Base-by-base conservation (phyloP, 306 rosid species). In the Glycyrrhiza uralensis region DNA sequence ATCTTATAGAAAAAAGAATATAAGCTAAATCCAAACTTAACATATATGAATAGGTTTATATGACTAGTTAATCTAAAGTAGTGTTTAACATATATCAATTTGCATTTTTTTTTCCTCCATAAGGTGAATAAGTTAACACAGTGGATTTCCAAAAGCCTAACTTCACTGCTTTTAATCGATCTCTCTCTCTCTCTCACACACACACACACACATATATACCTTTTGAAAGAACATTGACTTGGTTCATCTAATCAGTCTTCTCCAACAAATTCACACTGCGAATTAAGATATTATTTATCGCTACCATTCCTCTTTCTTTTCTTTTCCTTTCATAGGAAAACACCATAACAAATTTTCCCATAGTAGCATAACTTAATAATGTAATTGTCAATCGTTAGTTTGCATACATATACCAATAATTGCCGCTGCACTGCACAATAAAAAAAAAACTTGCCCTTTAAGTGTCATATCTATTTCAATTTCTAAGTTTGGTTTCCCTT, bases 331-430 rank as follows among this genome's bases (percentile, higher is more conserved):
- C 63, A 63, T 36, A 13, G 36, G 1, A 62, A 69, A 54, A 45
- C 26, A 42, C 24, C 52, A 59, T 39, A 46, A n/a, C 20, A 14
- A 52, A 26, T 4, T n/a, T n/a, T n/a, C n/a, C n/a, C 69, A 76
- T 36, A 20, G 19, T n/a, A 46, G 44, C 42, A 71, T 24, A 47
- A 23, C 4, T 45, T 30, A 26, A 32, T 12, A 33, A 30, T 5
- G 72, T 68, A 11, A 51, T 38, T 52, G 46, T 68, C 76, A 60
- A 26, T 63, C 57, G 45, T 70, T 13, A 17, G 2, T 70, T 13
- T 23, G 2, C 12, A 7, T 50, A 11, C 46, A 42, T 44, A 60
- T 44, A 60, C 9, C 69, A 72, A 81, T 81, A 60, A 66, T 67
- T 66, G 36, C 11, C 14, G n/a, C 32, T 32, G 19, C 36, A 46